These are phyloP conservation scores for Botrytis porri DNA, from an alignment of 2,329 filamentous ascomycete species.

Conservation along the genomic window DNA sequence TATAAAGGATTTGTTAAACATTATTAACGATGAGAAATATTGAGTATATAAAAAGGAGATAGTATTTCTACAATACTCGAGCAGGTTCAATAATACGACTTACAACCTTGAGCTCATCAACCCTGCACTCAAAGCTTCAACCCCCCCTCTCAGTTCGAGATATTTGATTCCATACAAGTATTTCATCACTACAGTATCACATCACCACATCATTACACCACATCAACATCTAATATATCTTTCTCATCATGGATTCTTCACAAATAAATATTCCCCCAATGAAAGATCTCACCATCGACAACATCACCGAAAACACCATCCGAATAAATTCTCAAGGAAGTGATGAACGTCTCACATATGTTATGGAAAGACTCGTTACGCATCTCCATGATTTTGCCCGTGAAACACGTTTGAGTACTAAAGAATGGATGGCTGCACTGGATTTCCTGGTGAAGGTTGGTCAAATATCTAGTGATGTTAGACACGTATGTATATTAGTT, in stretches of 20 bases:
- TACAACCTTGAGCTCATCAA: neutral
- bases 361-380: slow-evolving; percentile 69
- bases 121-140: neutral
- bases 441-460: slow-evolving; percentile 70
- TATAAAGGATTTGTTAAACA: neutral
- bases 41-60: neutral
- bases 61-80: neutral
- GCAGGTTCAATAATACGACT: neutral
- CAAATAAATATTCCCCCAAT: slow-evolving; percentile 45
- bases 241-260: slow-evolving; percentile 26
- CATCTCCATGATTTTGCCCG: slow-evolving; percentile 81
- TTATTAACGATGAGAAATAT: neutral
- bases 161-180: neutral
- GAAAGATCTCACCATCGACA: slow-evolving; percentile 73
- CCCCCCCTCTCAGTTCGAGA: neutral
- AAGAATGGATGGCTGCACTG: slow-evolving; percentile 75
- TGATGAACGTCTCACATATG: slow-evolving; percentile 64
- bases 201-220: neutral
- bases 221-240: neutral
- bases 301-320: slow-evolving; percentile 75
- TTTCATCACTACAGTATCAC: neutral
- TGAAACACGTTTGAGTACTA: slow-evolving; percentile 71
- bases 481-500: slow-evolving; percentile 54
- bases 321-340: slow-evolving; percentile 69
- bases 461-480: slow-evolving; percentile 69